Percentiles rank a stretch among this genome's conserved stretches.
Evolutionary conservation across 2,329 filamentous ascomycete species (phyloP).

Genomic region (Talaromyces rugulosus): DNA sequence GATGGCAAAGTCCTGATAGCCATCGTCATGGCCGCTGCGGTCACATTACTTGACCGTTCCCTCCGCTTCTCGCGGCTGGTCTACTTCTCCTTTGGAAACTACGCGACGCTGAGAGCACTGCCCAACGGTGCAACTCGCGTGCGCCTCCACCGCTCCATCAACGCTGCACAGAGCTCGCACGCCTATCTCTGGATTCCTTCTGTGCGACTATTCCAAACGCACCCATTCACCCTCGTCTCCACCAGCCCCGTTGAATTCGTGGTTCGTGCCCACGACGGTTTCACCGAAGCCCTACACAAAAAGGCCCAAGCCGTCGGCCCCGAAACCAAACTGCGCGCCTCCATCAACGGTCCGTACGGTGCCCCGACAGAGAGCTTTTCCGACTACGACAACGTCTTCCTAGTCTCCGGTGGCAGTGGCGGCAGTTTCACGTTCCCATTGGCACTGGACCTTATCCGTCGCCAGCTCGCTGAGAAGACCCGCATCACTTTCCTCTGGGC

Average conservation of each 20-base stretch:
- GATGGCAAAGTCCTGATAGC: conserved; percentile 39
- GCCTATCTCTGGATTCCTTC: conserved; percentile 62
- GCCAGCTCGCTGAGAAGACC: neutral
- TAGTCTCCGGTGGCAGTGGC: conserved; percentile 16
- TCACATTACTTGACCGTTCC: conserved; percentile 52
- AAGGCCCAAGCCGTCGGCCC: conserved; percentile 11
- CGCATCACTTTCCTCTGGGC: conserved; percentile 8
- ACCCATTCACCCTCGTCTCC: conserved; percentile 30
- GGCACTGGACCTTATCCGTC: conserved; percentile 12
- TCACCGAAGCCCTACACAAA: conserved; percentile 14
- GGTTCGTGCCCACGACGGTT: conserved; percentile 16
- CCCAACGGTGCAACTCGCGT: conserved; percentile 53
- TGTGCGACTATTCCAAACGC: conserved; percentile 55
- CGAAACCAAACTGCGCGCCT: conserved; percentile 13
- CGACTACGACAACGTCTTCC: conserved; percentile 15
- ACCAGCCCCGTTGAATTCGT: conserved; percentile 15
- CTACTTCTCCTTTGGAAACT: conserved; percentile 46
- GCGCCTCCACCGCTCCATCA: conserved; percentile 48
- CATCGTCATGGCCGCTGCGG: conserved; percentile 38
- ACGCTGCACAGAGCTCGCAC: conserved; percentile 54
- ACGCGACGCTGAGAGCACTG: conserved; percentile 47
- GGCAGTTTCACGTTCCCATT: conserved; percentile 16
- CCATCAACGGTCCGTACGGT: conserved; percentile 18
- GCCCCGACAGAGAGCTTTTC: conserved; percentile 14
- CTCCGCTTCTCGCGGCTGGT: conserved; percentile 46